Conservation (phyloP, 306 rosid species). For the Vigna nakashimae region DNA sequence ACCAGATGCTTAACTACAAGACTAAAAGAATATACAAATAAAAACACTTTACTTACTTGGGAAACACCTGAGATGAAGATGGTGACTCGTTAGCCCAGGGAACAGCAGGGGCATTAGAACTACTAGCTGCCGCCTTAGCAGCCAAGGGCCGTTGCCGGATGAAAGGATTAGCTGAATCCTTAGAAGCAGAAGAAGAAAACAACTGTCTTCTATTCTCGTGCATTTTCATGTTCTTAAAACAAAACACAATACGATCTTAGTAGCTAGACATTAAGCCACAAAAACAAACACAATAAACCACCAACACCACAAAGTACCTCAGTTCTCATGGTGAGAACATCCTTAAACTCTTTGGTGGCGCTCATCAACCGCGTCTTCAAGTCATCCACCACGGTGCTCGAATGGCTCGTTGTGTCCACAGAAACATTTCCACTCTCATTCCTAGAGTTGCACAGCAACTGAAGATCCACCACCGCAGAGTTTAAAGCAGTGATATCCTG, state of each 20-base stretch:
- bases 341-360: conserved; percentile 92
- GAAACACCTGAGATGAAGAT: conserved; percentile 62
- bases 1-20: not conserved
- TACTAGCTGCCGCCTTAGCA: conserved; percentile 68
- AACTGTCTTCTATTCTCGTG: conserved; percentile 91
- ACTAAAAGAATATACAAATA: not conserved
- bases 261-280: not conserved
- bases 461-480: conserved; percentile 94
- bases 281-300: not conserved
- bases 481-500: conserved; percentile 94
- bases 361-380: conserved; percentile 90
- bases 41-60: conserved; percentile 59
- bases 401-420: conserved; percentile 86
- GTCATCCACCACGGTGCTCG: conserved; percentile 92
- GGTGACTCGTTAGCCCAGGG: conserved; percentile 89
- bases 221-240: conserved; percentile 83
- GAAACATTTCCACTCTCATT: conserved; percentile 75
- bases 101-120: conserved; percentile 76
- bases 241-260: conserved; percentile 16
- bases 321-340: conserved; percentile 94
- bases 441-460: conserved; percentile 69
- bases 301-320: conserved; percentile 42
- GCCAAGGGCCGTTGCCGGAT: conserved; percentile 92
- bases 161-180: conserved; percentile 91
- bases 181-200: conserved; percentile 75